These are phyloP conservation scores for Zhuliangozyma parablackwelliae DNA, from an alignment of 1,139 yeast species.

Conservation along the genomic window DNA sequence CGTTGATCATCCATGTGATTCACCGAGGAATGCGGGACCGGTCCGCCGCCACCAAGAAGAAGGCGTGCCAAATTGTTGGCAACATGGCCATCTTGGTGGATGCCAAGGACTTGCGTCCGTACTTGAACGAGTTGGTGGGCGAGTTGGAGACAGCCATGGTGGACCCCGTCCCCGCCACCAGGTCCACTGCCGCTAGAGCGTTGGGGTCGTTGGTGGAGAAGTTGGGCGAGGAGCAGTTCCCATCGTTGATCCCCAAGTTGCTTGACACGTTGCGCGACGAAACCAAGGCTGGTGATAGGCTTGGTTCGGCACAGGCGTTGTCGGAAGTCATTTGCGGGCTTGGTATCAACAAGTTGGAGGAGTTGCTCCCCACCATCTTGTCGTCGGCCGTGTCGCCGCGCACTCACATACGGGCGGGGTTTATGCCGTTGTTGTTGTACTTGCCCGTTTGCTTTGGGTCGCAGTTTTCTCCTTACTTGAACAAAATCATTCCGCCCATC, in stretches of 20 bases:
- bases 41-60: constrained; percentile 85
- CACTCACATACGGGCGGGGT: constrained; percentile 82
- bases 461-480: constrained; percentile 85
- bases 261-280: constrained; percentile 76
- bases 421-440: constrained; percentile 82
- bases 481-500: constrained; percentile 83
- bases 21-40: constrained; percentile 95
- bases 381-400: constrained; percentile 66
- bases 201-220: constrained; percentile 94
- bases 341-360: constrained; percentile 84
- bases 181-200: constrained; percentile 97
- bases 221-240: constrained; percentile 94
- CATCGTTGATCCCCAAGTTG: constrained; percentile 80
- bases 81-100: constrained; percentile 97
- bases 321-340: constrained; percentile 92
- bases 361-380: constrained; percentile 75
- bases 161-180: constrained; percentile 95
- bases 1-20: constrained; percentile 88
- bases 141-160: constrained; percentile 95
- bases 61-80: constrained; percentile 97
- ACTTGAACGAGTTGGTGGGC: constrained; percentile 67
- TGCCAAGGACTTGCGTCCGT: constrained; percentile 78
- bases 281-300: constrained; percentile 80
- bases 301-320: constrained; percentile 96
- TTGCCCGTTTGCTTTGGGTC: constrained; percentile 93